Conservation (phyloP, 2,329 filamentous ascomycete genomes). For the Sporothrix brunneoviolacea region DNA sequence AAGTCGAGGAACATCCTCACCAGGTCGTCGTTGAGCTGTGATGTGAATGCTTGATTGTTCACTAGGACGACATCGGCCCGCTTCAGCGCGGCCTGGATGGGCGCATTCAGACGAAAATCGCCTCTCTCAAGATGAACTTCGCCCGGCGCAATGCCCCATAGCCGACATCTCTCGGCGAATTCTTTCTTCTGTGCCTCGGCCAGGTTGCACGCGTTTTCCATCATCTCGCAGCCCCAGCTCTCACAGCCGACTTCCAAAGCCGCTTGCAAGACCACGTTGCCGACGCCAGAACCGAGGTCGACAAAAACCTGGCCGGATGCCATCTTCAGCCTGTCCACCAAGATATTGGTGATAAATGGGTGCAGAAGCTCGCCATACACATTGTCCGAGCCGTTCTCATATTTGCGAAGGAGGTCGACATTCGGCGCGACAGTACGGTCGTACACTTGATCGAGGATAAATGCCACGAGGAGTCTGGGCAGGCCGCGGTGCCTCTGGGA, state of each 20-base stretch:
- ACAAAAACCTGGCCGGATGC: conserved; percentile 83
- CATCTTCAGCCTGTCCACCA: conserved; percentile 67
- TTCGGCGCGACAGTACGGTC: conserved; percentile 85
- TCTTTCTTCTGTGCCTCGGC: conserved; percentile 75
- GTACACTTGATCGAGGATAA: conserved; percentile 83
- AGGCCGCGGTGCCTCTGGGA: conserved; percentile 62
- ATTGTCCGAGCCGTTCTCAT: conserved; percentile 85
- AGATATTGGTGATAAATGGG: conserved; percentile 74
- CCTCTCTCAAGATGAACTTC: conserved; percentile 73
- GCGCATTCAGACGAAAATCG: conserved; percentile 70
- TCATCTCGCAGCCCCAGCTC: conserved; percentile 94
- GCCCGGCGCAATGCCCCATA: conserved; percentile 83
- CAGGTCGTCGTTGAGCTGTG: conserved; percentile 75
- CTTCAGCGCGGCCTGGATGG: conserved; percentile 66
- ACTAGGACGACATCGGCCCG: conserved; percentile 92
- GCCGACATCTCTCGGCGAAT: conserved; percentile 73
- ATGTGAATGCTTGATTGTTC: conserved; percentile 95
- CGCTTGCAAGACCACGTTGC: conserved; percentile 90
- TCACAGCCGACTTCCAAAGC: conserved; percentile 90
- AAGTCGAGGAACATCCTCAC: conserved; percentile 88
- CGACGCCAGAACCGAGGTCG: conserved; percentile 90
- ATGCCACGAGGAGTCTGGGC: conserved; percentile 64
- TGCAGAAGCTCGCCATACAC: conserved; percentile 91
- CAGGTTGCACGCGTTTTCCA: conserved; percentile 80
- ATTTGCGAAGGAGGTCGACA: conserved; percentile 75